Evolutionary conservation across 2,329 filamentous ascomycete species (phyloP).

Genomic region (Phyllosticta citribraziliensis): DNA sequence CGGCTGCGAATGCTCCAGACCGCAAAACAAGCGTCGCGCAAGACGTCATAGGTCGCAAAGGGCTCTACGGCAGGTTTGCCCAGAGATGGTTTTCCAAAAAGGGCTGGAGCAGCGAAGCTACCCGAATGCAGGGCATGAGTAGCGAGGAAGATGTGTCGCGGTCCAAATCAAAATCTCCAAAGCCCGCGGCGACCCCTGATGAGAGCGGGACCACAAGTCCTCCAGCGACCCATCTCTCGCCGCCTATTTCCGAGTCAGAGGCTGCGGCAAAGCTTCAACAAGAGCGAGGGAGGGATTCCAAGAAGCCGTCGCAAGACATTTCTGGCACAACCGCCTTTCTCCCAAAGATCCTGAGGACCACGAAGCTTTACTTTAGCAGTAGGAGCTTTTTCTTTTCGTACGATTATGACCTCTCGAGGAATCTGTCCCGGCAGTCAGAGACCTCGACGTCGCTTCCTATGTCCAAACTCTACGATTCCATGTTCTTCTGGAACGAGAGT

Average conservation of each 20-base stretch:
- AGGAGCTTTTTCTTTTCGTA: constrained; percentile 93
- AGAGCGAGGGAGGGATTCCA: neutral
- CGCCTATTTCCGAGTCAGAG: constrained; percentile 1
- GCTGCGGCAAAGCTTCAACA: neutral
- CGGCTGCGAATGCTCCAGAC: constrained; percentile 19
- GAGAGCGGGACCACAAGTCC: neutral
- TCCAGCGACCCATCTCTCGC: neutral
- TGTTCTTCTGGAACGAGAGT: constrained; percentile 87
- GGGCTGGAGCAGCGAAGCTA: constrained; percentile 66
- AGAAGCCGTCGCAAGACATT: constrained; percentile 9
- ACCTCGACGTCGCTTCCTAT: constrained; percentile 47
- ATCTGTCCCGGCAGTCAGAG: constrained; percentile 34
- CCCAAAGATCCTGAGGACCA: constrained; percentile 75
- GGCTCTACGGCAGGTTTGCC: constrained; percentile 81
- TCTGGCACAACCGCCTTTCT: constrained; percentile 41
- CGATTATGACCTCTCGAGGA: constrained; percentile 80
- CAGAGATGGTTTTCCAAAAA: constrained; percentile 83
- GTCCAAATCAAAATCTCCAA: constrained; percentile 1
- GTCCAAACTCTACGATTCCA: constrained; percentile 60
- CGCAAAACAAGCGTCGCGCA: constrained; percentile 59
- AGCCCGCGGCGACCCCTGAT: constrained; percentile 1
- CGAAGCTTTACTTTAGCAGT: constrained; percentile 72
- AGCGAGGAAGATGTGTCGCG: constrained; percentile 34
- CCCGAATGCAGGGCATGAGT: constrained; percentile 60
- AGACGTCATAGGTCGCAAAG: constrained; percentile 75